Conservation (phyloP, 768 basidiomycete species). For the Pulveroboletus frians region DNA sequence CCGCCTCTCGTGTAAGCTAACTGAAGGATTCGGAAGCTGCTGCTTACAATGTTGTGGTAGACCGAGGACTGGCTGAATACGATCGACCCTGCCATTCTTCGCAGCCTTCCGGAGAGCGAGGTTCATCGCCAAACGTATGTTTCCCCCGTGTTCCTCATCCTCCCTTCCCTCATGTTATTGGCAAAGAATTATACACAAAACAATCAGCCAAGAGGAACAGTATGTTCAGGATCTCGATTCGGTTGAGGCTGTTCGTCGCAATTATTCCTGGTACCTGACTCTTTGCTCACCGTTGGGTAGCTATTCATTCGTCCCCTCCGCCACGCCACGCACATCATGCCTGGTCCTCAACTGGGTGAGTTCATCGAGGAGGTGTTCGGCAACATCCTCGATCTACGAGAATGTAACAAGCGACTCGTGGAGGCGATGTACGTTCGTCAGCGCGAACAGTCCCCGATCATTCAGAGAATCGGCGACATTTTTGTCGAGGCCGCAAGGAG, state of each 20-base stretch:
- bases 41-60: conserved; percentile 18
- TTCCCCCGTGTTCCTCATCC: background rate
- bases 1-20: conserved; percentile 27
- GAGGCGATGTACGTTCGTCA: conserved; percentile 85
- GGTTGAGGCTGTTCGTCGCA: conserved; percentile 57
- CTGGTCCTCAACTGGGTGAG: conserved; percentile 56
- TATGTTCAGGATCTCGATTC: conserved; percentile 84
- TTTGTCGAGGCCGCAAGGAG: conserved; percentile 84
- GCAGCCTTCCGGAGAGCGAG: conserved; percentile 67
- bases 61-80: conserved; percentile 48
- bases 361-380: conserved; percentile 90
- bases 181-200: conserved; percentile 69
- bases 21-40: conserved; percentile 20
- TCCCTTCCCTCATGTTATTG: background rate
- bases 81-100: conserved; percentile 45
- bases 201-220: conserved; percentile 84
- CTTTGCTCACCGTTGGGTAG: conserved; percentile 30
- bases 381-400: conserved; percentile 82
- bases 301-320: conserved; percentile 53
- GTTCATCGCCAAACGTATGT: conserved; percentile 71
- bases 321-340: conserved; percentile 54
- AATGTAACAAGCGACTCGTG: conserved; percentile 76
- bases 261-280: conserved; percentile 24
- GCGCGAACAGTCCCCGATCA: conserved; percentile 73
- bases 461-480: conserved; percentile 82